Base-by-base conservation (phyloP, 179 eudicot genomes). In the Camellia oleifera region DNA sequence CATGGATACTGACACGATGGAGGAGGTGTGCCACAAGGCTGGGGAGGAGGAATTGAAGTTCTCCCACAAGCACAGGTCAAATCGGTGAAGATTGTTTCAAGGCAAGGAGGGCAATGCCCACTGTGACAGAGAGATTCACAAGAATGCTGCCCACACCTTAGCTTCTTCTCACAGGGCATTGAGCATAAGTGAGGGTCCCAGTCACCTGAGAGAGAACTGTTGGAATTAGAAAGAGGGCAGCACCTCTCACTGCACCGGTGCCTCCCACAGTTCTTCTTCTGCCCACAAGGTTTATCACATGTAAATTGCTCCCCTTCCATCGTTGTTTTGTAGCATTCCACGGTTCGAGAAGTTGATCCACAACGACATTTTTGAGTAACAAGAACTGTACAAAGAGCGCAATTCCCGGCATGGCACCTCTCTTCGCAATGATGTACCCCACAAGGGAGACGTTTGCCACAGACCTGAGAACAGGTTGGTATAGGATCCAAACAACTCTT, bases 171-270 rank as follows among this genome's bases (percentile, higher is more conserved):
- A 83, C 99, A 96, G 2, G 92, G 86, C 87, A 92, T 96, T 20
- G 97, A 86, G 78, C 99, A 96, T 70, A 96, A 84, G 74, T 96
- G 98, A 11, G 97, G 97, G 77, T 91, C 88, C 94, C 93, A 91
- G 66, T 85, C 92, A 57, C 85, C 85, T 10, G 87, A 54, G 44
- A 62, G 15, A 32, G 89, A 67, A 69, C 56, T 87, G 72, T 65
- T 82, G 64, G 96, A 79, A 65, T 77, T 89, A 50, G 93, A 92
- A 66, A 94, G 93, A 2, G 97, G 97, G 85, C 99, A 94, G 81
- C 98, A 96, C 53, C 93, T 89, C 83, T 96, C 99, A 88, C 93
- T 96, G 85, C 99, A 96, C 48, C 99, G 90, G 77, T 96, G 99
- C 87, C 99, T 90, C 80, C 99, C 99, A 80, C 99, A 96, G 76